Base-by-base conservation (phyloP, 2,329 filamentous ascomycete species). In the Dissoconium aciculare region DNA sequence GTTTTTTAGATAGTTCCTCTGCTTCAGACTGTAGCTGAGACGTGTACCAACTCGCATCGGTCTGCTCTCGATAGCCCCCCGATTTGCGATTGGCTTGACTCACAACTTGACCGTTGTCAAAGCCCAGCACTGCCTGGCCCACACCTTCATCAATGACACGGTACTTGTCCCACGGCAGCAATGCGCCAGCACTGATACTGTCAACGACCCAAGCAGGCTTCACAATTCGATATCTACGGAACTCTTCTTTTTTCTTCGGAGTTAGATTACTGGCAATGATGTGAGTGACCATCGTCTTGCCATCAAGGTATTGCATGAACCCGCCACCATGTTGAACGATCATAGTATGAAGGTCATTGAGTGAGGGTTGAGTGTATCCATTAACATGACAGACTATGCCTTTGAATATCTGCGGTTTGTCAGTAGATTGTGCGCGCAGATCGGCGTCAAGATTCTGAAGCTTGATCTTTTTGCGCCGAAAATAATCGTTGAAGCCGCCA, bases 191-290 rank as follows among this genome's bases (percentile, higher is more conserved):
- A 34, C 71, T 65, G 27, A 95, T 71, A 38, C 85, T 94, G 44
- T 98, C 87, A 10, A 83, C 76, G 3, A 98, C 71, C 89, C 89
- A 98, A 12, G 82, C 75, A 1, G 89, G 89, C 54, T 89, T 93
- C 30, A 94, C 89, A 21, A 98, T 81, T 27, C 87, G 74, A 54
- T 95, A 94, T 41, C 71, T 74, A 32, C 66, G 69, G 49, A 92
- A 94, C 41, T 98, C 89, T 32, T 87, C 71, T 15, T 74, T 74
- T 56, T 98, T 98, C 59, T 94, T 95, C 0, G 83, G 85, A 0
- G 89, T 89, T 13, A 98, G 62, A 31, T 72, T 78, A 31, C 83
- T 87, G 3, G 87, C 85, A 45, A 98, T 84, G 43, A 98, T 93
- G 52, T 98, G 47, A 1, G 91, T 98, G 0, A 84, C 87, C 52